Base-by-base conservation (phyloP, 2,329 filamentous ascomycete species). In the Xylaria sp. region DNA sequence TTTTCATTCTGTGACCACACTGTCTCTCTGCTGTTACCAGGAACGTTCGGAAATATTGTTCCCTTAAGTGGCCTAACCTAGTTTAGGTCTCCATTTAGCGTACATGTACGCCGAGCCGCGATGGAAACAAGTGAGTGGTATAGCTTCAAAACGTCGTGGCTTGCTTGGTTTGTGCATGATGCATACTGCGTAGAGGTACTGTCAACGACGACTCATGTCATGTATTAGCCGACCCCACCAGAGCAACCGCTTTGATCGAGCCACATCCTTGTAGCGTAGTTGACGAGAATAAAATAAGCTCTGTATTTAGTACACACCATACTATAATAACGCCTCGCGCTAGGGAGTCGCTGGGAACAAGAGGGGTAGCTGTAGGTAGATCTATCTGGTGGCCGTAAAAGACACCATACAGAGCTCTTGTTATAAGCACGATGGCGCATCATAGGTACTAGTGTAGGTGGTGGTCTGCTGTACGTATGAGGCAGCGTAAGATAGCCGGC, bases 161-260 rank as follows among this genome's bases (percentile, higher is more conserved):
- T 51, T 61, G 45, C 51, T 45, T 57, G n/a, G n/a, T n/a, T n/a
- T n/a, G n/a, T 65, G 61, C 65, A 67, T 65, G 51, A 50, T 49
- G 56, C 51, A 56, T 56, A 13, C 51, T 49, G 56, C 51, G 51
- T 56, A 13, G 17, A 50, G 11, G 27, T 33, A 47, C 38, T 49
- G 47, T 27, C 27, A 15, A 33, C 49, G 15, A 51, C 49, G 47
- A 45, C n/a, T 49, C 22, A 36, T 44, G 42, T 49, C 22, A 36
- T 44, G 42, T 60, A 38, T 44, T 60, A 50, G 57, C 25, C 38
- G 33, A 65, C 63, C 44, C 66, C 66, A 60, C 66, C 25, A 50
- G 13, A 11, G 27, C 49, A 59, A 58, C 66, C 63, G 29, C 54
- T 62, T 68, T 68, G 54, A 63, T 68, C 66, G 53, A 68, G 58